phyloP scores from a whole-genome alignment of 2,329 filamentous ascomycete genomes.

The Pseudogymnoascus sp. region DNA sequence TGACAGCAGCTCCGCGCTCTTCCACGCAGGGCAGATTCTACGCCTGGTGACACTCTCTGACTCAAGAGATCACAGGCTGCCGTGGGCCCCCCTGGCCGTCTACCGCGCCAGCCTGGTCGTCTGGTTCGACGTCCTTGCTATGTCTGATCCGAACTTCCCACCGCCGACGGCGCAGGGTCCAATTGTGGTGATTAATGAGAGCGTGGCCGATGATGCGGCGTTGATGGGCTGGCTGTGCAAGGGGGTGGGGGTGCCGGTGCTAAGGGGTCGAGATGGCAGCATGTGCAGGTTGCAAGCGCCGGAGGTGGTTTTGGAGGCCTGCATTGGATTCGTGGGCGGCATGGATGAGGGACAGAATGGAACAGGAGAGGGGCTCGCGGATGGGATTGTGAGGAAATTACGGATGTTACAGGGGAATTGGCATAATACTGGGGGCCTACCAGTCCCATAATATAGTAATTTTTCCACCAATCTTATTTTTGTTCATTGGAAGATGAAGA shows the following conservation, averaged over 20 bases:
- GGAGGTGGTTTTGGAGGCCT: constrained; percentile 42
- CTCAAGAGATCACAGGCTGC: constrained; percentile 46
- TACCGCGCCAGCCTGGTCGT: constrained; percentile 60
- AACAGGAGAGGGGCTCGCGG: constrained; percentile 39
- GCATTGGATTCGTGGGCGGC: constrained; percentile 46
- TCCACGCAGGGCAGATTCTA: constrained; percentile 62
- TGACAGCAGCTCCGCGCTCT: constrained; percentile 55
- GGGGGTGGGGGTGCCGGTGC: constrained; percentile 44
- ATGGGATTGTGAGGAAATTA: constrained; percentile 48
- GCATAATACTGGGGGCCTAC: constrained; percentile 15
- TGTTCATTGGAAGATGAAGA: not conserved
- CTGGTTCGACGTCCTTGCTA: constrained; percentile 54
- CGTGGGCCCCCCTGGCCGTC: constrained; percentile 64
- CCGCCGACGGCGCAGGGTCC: constrained; percentile 26
- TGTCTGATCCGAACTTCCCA: constrained; percentile 35
- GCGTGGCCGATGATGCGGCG: constrained; percentile 43
- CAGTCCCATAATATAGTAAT: not conserved
- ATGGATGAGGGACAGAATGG: constrained; percentile 18
- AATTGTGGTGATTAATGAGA: constrained; percentile 43
- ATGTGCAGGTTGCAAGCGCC: constrained; percentile 40
- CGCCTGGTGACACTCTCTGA: constrained; percentile 54
- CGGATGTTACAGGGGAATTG: constrained; percentile 33
- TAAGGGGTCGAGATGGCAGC: constrained; percentile 43
- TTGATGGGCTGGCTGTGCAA: constrained; percentile 46
- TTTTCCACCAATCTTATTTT: not conserved